Percentiles rank a stretch among this genome's conserved stretches.
phyloP scores from a whole-genome alignment of 2,329 filamentous ascomycete species.

The Beauveria scarabaeidicola region DNA sequence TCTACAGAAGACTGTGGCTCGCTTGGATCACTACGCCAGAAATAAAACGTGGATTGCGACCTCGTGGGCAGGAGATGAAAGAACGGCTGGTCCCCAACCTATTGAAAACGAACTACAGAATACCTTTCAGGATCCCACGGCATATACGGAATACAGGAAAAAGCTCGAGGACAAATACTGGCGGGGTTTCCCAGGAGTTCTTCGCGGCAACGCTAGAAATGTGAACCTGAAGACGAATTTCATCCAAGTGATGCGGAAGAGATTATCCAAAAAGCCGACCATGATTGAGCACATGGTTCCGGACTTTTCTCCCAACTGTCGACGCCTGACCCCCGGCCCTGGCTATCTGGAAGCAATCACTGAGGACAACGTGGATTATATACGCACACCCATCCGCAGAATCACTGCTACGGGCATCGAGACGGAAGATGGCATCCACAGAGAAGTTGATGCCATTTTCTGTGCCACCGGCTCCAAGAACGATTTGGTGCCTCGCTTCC shows the following conservation, averaged over 20 bases:
- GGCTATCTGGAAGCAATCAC: constrained; percentile 59
- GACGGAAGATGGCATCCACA: constrained; percentile 45
- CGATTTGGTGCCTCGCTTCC: constrained; percentile 50
- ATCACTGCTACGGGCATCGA: constrained; percentile 54
- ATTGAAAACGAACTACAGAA: constrained; percentile 48
- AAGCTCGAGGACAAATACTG: constrained; percentile 54
- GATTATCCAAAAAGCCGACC: constrained; percentile 45
- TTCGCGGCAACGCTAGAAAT: constrained; percentile 45
- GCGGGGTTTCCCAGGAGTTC: constrained; percentile 44
- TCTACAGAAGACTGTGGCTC: constrained; percentile 38
- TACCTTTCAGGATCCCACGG: constrained; percentile 50
- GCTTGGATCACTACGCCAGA: constrained; percentile 56
- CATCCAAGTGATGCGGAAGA: constrained; percentile 39
- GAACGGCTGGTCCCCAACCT: constrained; percentile 46
- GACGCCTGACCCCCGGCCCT: constrained; percentile 56
- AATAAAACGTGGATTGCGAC: constrained; percentile 61
- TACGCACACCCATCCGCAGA: constrained; percentile 45
- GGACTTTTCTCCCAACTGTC: constrained; percentile 55
- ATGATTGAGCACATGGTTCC: constrained; percentile 49
- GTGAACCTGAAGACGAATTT: constrained; percentile 37
- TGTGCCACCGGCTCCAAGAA: constrained; percentile 61
- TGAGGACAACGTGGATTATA: constrained; percentile 53
- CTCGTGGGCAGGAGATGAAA: constrained; percentile 48
- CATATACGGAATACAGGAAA: constrained; percentile 53
- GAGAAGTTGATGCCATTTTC: constrained; percentile 56